A percentile compares a stretch with the other conserved stretches of the same genome.
These are phyloP conservation scores for Sphaerobolus stellatus DNA, from an alignment of 1,284 basidiomycete genomes.

Conservation along the genomic window DNA sequence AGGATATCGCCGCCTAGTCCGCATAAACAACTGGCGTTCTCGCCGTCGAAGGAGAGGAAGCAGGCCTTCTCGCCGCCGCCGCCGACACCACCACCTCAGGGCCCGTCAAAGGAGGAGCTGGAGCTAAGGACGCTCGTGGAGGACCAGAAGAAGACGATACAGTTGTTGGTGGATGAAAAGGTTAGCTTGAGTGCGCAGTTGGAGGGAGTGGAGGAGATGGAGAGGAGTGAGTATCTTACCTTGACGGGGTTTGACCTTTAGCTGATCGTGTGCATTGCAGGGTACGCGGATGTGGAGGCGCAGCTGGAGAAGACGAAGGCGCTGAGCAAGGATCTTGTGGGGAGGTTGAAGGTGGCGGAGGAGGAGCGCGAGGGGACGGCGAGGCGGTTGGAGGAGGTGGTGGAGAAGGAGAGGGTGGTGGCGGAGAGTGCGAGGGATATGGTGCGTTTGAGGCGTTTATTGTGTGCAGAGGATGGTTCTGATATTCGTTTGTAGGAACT, in stretches of 20 bases:
- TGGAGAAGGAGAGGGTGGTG: constrained; percentile 12
- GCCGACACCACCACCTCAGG: neutral
- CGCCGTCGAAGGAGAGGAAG: neutral
- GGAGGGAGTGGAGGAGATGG: constrained; percentile 48
- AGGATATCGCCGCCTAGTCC: neutral
- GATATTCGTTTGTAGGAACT: constrained; percentile 54
- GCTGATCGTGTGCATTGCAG: constrained; percentile 36
- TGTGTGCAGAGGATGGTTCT: constrained; percentile 12
- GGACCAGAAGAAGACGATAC: constrained; percentile 64
- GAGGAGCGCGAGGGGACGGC: constrained; percentile 19
- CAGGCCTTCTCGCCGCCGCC: constrained; percentile 3
- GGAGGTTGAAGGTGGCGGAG: constrained; percentile 44
- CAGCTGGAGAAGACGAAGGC: constrained; percentile 45
- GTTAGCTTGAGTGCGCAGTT: constrained; percentile 54
- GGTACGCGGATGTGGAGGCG: constrained; percentile 44
- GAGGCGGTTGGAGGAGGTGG: constrained; percentile 1
- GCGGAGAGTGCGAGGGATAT: constrained; percentile 45
- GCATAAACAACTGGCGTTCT: constrained; percentile 1
- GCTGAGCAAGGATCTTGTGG: constrained; percentile 40
- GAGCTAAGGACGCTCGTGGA: constrained; percentile 24
- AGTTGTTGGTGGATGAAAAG: constrained; percentile 69
- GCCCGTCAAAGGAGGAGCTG: neutral
- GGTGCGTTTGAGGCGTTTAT: constrained; percentile 39
- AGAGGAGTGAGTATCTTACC: constrained; percentile 44
- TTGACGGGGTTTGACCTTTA: neutral